Percentiles rank a stretch among this genome's conserved stretches.
Conservation (phyloP, 768 basidiomycete genomes). For the Tulasnella sp. region DNA sequence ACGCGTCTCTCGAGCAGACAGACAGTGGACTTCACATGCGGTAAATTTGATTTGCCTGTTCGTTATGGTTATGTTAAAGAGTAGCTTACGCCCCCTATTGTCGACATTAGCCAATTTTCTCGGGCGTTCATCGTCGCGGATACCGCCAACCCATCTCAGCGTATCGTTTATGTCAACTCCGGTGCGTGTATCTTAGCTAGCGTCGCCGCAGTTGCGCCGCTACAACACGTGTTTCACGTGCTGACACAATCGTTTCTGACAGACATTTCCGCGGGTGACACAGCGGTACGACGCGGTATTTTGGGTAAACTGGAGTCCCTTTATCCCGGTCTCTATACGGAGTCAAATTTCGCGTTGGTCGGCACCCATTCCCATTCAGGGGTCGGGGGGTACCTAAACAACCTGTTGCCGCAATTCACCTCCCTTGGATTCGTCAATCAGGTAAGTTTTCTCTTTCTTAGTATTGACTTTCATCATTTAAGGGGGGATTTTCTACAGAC, state of each 20-base stretch:
- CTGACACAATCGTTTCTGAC: neutral
- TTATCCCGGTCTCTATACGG: conserved; percentile 52
- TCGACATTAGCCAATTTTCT: conserved; percentile 42
- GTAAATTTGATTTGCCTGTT: neutral
- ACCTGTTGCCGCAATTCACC: conserved; percentile 65
- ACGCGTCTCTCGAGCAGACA: conserved; percentile 50
- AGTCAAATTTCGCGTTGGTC: conserved; percentile 62
- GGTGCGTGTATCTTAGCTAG: conserved; percentile 31
- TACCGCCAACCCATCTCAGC: conserved; percentile 39
- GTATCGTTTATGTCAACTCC: conserved; percentile 66
- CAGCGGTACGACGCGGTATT: conserved; percentile 57
- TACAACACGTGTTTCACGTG: neutral
- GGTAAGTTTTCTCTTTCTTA: neutral
- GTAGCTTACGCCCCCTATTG: no score
- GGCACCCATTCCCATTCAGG: conserved; percentile 64
- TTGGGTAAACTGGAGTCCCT: conserved; percentile 42
- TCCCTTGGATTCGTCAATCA: conserved; percentile 54
- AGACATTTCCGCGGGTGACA: conserved; percentile 79
- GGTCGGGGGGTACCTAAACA: conserved; percentile 67
- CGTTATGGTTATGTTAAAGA: neutral
- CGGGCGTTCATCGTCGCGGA: conserved; percentile 68
- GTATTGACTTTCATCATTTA: neutral
- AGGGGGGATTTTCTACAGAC: conserved; percentile 30
- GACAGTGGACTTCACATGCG: conserved; percentile 71
- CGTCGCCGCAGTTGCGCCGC: no score